Base-by-base conservation (phyloP, 768 basidiomycete genomes). In the Phaffia australis region DNA sequence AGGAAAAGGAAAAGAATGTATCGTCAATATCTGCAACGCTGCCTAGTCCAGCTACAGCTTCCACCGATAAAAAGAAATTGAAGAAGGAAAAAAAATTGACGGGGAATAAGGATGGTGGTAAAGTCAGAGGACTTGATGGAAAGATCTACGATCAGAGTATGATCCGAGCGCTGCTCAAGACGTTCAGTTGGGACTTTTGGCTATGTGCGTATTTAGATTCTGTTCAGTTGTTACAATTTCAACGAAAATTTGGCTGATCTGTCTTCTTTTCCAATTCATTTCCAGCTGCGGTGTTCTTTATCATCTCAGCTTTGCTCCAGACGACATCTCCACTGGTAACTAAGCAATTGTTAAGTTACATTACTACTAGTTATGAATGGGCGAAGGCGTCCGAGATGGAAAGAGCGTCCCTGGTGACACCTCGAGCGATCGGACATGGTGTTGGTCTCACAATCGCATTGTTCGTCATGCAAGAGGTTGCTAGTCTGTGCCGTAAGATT, bases 361-460 rank as follows among this genome's bases (percentile, higher is more conserved):
- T 85, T 8, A 77, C 79, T 0, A 77, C 80, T 1, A 80, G 81
- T 0, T 85, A 81, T 72, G 55, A 25, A 73, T 27, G 81, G 77
- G 66, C 74, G 73, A 72, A 76, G 73, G 47, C 73, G 79, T 74
- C 76, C 0, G 72, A 77, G 48, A 56, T 51, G 16, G 65, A 60
- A 1, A 50, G 65, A 8, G 63, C 64, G 0, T 5, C 15, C 1
- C 50, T 69, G 16, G 52, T 52, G n/a, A 35, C 46, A 32, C 83
- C 84, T 1, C 76, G 71, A 46, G 81, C 82, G 0, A 77, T 85
- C 49, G 84, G 84, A 3, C 76, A 74, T 50, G 89, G 89, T 32
- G 79, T 92, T n/a, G 89, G 88, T 1, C 81, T 88, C 25, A 82
- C 84, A 0, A 81, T 94, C 70, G 82, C 75, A 29, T 81, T 97